Percentiles rank a stretch among this genome's conserved stretches.
phyloP scores from a whole-genome alignment of 495 filamentous ascomycete genomes.

The Penicillium lividum region DNA sequence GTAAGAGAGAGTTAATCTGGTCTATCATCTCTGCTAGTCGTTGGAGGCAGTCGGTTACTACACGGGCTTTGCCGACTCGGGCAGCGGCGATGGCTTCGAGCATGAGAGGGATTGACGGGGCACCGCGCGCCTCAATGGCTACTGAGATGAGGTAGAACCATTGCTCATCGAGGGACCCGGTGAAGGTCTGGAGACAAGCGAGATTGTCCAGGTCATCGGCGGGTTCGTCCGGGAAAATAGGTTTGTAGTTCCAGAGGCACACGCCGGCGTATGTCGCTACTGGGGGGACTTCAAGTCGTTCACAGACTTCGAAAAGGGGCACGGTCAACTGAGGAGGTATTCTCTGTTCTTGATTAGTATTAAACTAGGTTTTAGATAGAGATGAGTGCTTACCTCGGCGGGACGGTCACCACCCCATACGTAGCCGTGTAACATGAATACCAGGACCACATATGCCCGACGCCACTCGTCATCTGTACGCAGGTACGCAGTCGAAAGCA shows the following conservation, averaged over 20 bases:
- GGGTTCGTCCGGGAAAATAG: constrained; percentile 76
- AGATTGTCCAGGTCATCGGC: constrained; percentile 84
- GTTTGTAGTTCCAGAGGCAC: constrained; percentile 94
- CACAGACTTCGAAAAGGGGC: constrained; percentile 76
- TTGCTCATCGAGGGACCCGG: constrained; percentile 93
- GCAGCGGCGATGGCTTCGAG: constrained; percentile 83
- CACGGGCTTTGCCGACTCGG: constrained; percentile 62
- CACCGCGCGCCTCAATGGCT: constrained; percentile 92
- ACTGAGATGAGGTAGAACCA: constrained; percentile 98
- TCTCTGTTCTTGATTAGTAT: constrained; percentile 51
- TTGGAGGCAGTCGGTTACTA: constrained; percentile 73
- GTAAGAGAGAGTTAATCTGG: constrained; percentile 71
- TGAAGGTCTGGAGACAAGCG: constrained; percentile 82
- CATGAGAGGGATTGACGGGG: constrained; percentile 85
- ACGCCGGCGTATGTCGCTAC: constrained; percentile 94
- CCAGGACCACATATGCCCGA: constrained; percentile 82
- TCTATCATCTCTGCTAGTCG: constrained; percentile 84
- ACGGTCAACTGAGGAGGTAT: constrained; percentile 83
- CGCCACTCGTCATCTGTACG: constrained; percentile 86
- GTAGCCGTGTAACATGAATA: constrained; percentile 88
- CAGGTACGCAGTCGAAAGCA: constrained; percentile 78
- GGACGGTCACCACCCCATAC: constrained; percentile 92
- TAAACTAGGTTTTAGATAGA: neutral
- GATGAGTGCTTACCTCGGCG: constrained; percentile 56
- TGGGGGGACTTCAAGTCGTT: constrained; percentile 81